Conservation (phyloP, 139 green algal genomes). For the Astrephomene gubernaculifera region DNA sequence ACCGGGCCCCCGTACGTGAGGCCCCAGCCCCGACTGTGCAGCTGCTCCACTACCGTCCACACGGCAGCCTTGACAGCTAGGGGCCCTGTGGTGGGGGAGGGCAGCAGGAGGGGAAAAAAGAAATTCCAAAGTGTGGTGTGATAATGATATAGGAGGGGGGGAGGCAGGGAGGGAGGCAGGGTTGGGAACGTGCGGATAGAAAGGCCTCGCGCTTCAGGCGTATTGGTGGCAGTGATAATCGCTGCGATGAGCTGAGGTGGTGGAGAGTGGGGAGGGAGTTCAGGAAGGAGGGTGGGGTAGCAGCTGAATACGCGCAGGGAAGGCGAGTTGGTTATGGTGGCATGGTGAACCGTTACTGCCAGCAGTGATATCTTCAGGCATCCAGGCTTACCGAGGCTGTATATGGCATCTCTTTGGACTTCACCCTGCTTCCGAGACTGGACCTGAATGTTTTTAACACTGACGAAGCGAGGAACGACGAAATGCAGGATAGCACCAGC, state of each 20-base stretch:
- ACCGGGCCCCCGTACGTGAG: constrained; percentile 72
- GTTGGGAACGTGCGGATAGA: too few relatives aligned
- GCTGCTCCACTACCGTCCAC: constrained; percentile 75
- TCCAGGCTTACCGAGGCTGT: constrained; percentile 64
- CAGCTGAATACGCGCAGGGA: too few relatives aligned
- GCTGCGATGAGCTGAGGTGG: too few relatives aligned
- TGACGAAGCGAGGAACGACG: constrained; percentile 64
- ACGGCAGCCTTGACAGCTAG: constrained; percentile 83
- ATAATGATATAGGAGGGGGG: not conserved
- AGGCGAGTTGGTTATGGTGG: too few relatives aligned
- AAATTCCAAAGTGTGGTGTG: not conserved
- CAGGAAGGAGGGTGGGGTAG: too few relatives aligned
- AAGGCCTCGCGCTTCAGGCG: too few relatives aligned
- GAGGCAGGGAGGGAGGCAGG: not conserved
- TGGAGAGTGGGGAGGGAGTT: too few relatives aligned
- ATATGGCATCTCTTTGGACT: constrained; percentile 66
- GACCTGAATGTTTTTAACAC: constrained; percentile 69
- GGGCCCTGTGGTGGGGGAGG: constrained; percentile 63
- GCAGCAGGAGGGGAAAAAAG: not conserved
- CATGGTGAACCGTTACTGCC: too few relatives aligned
- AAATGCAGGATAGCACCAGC: constrained; percentile 74
- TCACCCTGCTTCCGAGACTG: constrained; percentile 62
- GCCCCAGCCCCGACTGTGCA: constrained; percentile 63
- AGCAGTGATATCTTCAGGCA: too few relatives aligned
- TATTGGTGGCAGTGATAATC: too few relatives aligned